Conservation (phyloP, 345 rosid genomes). For the Sapria himalayana region DNA sequence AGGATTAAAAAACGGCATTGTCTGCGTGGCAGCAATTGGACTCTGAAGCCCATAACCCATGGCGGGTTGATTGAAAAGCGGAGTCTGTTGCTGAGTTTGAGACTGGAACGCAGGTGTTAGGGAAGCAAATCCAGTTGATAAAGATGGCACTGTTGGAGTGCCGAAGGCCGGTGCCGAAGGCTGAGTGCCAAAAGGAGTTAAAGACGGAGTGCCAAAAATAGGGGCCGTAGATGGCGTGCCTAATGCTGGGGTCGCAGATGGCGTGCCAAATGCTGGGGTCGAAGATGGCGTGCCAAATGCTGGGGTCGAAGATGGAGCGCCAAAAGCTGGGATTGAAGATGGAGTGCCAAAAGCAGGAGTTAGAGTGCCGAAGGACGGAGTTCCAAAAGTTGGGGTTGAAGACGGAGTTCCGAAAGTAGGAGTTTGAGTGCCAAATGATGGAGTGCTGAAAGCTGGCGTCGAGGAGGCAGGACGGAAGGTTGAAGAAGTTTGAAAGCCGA, state of each 20-base stretch:
- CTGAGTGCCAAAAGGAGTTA: conserved; percentile 38
- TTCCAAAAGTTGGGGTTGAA: conserved; percentile 16
- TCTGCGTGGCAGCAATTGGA: conserved; percentile 13
- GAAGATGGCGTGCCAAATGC: conserved; percentile 22
- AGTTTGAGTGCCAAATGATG: conserved; percentile 22
- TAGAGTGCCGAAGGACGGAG: conserved; percentile 25
- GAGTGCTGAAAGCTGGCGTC: conserved; percentile 17
- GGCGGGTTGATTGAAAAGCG: conserved; percentile 18
- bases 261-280: conserved; percentile 30
- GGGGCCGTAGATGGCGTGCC: conserved; percentile 29
- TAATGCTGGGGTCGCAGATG: conserved; percentile 19
- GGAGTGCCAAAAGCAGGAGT: too few relatives aligned
- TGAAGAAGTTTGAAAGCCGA: too few relatives aligned
- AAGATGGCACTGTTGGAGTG: conserved; percentile 33
- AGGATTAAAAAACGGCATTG: conserved; percentile 28
- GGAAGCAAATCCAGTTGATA: conserved; percentile 36
- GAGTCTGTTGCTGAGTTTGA: conserved; percentile 30
- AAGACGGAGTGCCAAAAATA: conserved; percentile 28
- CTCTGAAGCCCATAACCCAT: conserved; percentile 38
- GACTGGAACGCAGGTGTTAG: conserved; percentile 63
- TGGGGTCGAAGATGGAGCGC: conserved; percentile 11
- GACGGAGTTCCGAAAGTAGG: too few relatives aligned
- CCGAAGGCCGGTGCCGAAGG: conserved; percentile 27
- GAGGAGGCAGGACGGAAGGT: too few relatives aligned
- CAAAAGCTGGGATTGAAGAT: conserved; percentile 13